phyloP scores from a whole-genome alignment of 1,284 basidiomycete species.

The Phylloboletellus chloephorus region DNA sequence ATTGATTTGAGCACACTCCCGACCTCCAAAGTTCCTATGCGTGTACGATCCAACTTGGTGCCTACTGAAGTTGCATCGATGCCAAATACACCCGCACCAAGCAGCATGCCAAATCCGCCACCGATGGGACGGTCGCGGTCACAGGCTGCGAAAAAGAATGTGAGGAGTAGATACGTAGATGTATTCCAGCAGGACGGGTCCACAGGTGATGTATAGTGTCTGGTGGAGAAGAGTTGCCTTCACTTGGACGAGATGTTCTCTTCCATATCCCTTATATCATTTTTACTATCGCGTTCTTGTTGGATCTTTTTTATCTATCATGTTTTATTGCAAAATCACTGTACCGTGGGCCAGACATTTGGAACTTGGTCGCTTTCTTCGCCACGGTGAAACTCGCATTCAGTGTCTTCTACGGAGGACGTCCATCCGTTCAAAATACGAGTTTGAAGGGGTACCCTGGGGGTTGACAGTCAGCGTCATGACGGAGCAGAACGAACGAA shows the following conservation, averaged over 20 bases:
- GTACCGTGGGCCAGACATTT: constrained; percentile 3
- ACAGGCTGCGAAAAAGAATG: constrained; percentile 63
- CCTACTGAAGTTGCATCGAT: constrained; percentile 39
- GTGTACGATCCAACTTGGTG: constrained; percentile 61
- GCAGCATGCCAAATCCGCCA: constrained; percentile 35
- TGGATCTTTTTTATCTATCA: constrained; percentile 28
- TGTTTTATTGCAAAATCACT: constrained; percentile 15
- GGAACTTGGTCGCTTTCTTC: neutral
- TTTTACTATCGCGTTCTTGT: constrained; percentile 19
- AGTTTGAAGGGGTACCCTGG: constrained; percentile 77
- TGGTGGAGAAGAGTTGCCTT: neutral
- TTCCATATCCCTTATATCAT: constrained; percentile 21
- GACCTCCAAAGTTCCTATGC: constrained; percentile 46
- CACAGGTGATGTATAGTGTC: constrained; percentile 14
- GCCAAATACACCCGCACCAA: constrained; percentile 33
- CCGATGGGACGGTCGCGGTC: constrained; percentile 54
- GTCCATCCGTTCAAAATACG: constrained; percentile 43
- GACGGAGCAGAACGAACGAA: neutral
- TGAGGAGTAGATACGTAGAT: constrained; percentile 81
- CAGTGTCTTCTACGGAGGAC: neutral
- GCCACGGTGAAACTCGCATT: too few species aligned
- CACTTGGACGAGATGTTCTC: constrained; percentile 5
- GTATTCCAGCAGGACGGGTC: constrained; percentile 61
- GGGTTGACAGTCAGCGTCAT: neutral
- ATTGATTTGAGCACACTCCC: constrained; percentile 52